Base-by-base conservation (phyloP, 192 early-diverging fungal species). In the Backusella westeae region DNA sequence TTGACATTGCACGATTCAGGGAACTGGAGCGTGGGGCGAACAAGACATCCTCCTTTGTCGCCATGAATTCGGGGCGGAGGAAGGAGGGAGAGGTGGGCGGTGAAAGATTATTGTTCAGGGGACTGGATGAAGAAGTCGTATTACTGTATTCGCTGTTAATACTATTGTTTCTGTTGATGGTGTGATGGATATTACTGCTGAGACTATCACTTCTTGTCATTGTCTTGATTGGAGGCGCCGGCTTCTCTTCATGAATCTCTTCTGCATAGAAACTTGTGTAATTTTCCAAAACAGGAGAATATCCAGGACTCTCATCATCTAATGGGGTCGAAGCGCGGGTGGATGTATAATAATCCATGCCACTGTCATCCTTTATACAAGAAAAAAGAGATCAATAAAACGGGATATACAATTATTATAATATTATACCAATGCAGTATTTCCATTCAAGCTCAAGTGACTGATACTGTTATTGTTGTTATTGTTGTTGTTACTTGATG, bases 291-390 rank as follows among this genome's bases (percentile, higher is more conserved):
- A 71, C 70, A 32, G 70, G 70, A 32, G 70, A 71, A 9, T 71
- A 71, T 41, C 70, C 70, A 46, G 70, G 70, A 71, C 70, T 71
- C 39, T 71, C 44, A 34, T 71, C 70, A 21, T 49, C 70, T 32
- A 23, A 23, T 29, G 23, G 56, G 2, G 56, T 63, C 26, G 56
- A 63, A 12, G 67, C 36, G 36, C 36, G 32, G 67, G 67, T 69
- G 67, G 34, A 36, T 34, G 67, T 69, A 69, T 69, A 39, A 69
- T 69, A 69, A 36, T 69, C 67, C 36, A 36, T 69, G 21, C 67
- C 56, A 29, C 23, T 63, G 0, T 63, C 56, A 63, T 63, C 56
- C 56, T 63, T 63, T 63, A 63, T 29, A 63, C 8, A 63, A 63
- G 53, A 59, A 59, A 59, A 26, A 59, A 63, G n/a, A 69, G 9